These are phyloP conservation scores for Monosporascus sp. DNA, from an alignment of 2,329 filamentous ascomycete genomes.

Conservation along the genomic window DNA sequence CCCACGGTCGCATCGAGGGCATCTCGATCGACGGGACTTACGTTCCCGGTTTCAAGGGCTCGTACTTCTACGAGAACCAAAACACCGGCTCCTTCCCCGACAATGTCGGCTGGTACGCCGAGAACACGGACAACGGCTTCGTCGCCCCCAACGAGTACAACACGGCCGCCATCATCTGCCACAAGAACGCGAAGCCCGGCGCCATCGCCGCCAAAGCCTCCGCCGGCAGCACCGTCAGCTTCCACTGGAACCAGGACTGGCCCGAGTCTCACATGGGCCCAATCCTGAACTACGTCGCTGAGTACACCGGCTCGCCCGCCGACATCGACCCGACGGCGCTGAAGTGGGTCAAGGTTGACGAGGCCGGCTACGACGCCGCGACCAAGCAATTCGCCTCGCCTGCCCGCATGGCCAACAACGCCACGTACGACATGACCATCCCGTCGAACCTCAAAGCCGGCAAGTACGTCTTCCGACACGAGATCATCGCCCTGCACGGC, in stretches of 20 bases:
- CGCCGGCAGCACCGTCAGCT: background rate
- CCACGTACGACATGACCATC: background rate
- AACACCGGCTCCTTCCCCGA: background rate
- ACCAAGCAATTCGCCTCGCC: background rate
- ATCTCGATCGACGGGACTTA: background rate
- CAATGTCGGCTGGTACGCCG: background rate
- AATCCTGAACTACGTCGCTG: background rate
- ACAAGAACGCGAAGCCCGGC: background rate
- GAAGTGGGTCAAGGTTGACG: background rate
- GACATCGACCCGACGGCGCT: background rate
- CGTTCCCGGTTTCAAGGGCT: background rate
- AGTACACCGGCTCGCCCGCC: background rate
- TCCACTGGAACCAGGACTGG: background rate
- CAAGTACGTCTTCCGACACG: constrained; percentile 29
- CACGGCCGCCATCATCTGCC: background rate
- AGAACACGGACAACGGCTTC: background rate
- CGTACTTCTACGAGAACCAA: background rate
- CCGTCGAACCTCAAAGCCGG: background rate
- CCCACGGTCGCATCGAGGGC: background rate
- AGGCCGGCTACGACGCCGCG: background rate
- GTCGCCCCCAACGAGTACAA: background rate
- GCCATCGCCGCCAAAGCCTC: background rate
- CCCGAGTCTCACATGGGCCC: background rate
- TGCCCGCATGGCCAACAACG: background rate
- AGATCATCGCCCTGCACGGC: constrained; percentile 39